Conservation (phyloP, 129 eudicot species). For the Flaveria brownii region DNA sequence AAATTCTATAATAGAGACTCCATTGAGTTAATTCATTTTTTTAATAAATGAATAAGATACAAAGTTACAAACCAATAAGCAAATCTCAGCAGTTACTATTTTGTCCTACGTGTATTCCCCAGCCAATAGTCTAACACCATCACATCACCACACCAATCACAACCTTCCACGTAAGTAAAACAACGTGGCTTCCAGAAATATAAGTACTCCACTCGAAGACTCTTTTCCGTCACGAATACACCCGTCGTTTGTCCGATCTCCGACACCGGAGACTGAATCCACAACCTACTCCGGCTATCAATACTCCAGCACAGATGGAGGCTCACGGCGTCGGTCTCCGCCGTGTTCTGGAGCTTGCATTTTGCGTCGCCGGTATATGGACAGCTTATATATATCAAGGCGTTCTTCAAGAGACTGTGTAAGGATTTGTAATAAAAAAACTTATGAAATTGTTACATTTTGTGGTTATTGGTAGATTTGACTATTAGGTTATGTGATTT, state of each 20-base stretch:
- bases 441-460: background rate
- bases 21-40: too few relatives aligned
- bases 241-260: background rate
- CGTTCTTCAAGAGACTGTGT: slow-evolving; percentile 92
- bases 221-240: background rate
- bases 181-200: slow-evolving; percentile 29
- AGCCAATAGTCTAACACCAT: slow-evolving; percentile 32
- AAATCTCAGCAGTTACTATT: background rate
- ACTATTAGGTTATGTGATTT: background rate
- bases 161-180: slow-evolving; percentile 29
- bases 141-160: slow-evolving; percentile 34
- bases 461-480: background rate
- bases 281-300: slow-evolving; percentile 33
- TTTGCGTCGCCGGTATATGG: slow-evolving; percentile 96
- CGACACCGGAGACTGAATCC: background rate
- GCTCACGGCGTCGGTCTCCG: slow-evolving; percentile 74
- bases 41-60: too few relatives aligned
- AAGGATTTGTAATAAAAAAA: background rate
- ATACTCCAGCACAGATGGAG: slow-evolving; percentile 57
- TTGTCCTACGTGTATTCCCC: slow-evolving; percentile 25
- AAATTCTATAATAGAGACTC: too few relatives aligned
- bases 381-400: slow-evolving; percentile 93
- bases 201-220: background rate
- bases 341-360: slow-evolving; percentile 66
- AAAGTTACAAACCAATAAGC: too few relatives aligned